Conservation (phyloP, 2,329 filamentous ascomycete species). For the Cytospora piceae region DNA sequence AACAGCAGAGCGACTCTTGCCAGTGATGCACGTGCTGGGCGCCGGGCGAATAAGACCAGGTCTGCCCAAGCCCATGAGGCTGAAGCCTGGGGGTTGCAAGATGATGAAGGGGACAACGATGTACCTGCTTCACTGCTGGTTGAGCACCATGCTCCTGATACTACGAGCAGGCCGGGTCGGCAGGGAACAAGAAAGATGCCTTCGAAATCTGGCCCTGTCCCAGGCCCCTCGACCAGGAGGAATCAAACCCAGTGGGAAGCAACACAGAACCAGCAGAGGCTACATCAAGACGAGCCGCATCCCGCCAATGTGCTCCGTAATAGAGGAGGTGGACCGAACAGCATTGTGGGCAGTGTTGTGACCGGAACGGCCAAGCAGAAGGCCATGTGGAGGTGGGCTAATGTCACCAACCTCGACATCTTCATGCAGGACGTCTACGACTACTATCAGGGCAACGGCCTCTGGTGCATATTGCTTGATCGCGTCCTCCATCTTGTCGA, state of each 20-base stretch:
- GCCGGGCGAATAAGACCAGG: constrained; percentile 28
- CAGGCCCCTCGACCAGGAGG: constrained; percentile 49
- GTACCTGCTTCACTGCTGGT: constrained; percentile 67
- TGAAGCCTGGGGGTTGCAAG: constrained; percentile 40
- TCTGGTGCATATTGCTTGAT: constrained; percentile 81
- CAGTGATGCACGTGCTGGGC: constrained; percentile 22
- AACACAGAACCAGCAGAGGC: constrained; percentile 54
- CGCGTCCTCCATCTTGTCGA: constrained; percentile 75
- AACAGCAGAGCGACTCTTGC: constrained; percentile 48
- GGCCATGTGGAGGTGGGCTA: constrained; percentile 91
- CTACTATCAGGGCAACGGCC: constrained; percentile 81
- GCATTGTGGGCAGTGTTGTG: constrained; percentile 35
- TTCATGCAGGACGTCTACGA: constrained; percentile 85
- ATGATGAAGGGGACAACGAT: constrained; percentile 61
- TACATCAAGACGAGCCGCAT: constrained; percentile 48
- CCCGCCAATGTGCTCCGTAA: constrained; percentile 30
- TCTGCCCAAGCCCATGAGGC: constrained; percentile 4
- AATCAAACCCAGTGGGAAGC: constrained; percentile 59
- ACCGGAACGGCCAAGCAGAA: constrained; percentile 63
- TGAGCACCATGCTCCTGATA: constrained; percentile 50
- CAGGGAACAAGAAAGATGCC: constrained; percentile 34
- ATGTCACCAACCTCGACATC: constrained; percentile 84
- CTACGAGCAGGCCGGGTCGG: constrained; percentile 28
- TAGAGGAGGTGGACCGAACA: constrained; percentile 39
- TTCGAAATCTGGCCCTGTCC: constrained; percentile 37